Base-by-base conservation (phyloP, 176 grass and related monocot species). In the Triticum turgidum region DNA sequence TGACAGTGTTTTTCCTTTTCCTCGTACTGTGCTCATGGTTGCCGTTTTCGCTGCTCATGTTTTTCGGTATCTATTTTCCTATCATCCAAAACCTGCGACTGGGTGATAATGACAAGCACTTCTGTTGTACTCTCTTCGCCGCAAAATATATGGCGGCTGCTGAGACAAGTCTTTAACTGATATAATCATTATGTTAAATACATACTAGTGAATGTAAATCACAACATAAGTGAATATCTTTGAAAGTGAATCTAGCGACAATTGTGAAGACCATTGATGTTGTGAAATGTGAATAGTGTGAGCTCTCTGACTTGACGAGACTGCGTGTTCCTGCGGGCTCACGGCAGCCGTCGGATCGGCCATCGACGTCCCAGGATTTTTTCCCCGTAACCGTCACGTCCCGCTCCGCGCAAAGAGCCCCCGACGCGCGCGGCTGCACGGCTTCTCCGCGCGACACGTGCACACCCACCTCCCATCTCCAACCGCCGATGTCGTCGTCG, bases 401-500 rank as follows among this genome's bases (percentile, higher is more conserved):
- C 14, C 5, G 49, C 15, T 51, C 47, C 47, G 47, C 47, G 38
- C 21, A 6, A 42, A 6, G 52, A 0, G 56, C 7, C 17, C 17
- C 6, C 6, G 56, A 59, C 9, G 56, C 13, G 22, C 51, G 45
- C 76, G 12, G 51, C 75, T 35, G 41, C 12, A 14, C 41, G 29
- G 44, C 73, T 33, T 59, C 52, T 59, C 21, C n/a, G 76, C 13
- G 56, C 20, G 77, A 38, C 33, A 79, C 77, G 34, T 62, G 21
- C 6, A 15, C 56, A 3, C 18, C 47, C 14, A 6, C 22, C 14
- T 30, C n/a, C 78, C 64, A 11, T 82, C 79, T 83, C 15, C 39
- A 86, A 86, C 73, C 25, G 67, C 80, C 44, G 7, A 84, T 84
- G 89, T 49, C 34, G 59, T 80, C 85, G 58, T 76, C 85, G 44